A percentile compares a stretch with the other conserved stretches of the same genome.
phyloP scores from a whole-genome alignment of 768 basidiomycete species.

The Lactarius trivialis region DNA sequence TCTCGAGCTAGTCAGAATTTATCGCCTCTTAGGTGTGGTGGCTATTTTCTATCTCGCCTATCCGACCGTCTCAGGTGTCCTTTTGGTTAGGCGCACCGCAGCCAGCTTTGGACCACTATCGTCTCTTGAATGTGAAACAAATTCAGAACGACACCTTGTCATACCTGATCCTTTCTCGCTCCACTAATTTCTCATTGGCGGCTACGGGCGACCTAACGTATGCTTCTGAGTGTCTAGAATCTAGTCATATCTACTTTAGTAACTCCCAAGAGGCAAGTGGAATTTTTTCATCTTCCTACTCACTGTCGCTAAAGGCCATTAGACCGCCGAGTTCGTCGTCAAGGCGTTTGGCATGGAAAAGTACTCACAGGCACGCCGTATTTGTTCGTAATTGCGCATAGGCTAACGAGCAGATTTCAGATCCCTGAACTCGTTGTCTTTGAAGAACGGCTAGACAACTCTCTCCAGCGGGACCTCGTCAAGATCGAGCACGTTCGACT shows the following conservation, averaged over 20 bases:
- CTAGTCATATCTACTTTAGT: constrained; percentile 72
- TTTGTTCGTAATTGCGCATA: background rate
- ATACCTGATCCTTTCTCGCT: constrained; percentile 71
- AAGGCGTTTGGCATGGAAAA: constrained; percentile 75
- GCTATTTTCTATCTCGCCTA: constrained; percentile 6
- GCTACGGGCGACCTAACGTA: constrained; percentile 70
- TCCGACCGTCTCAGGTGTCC: background rate
- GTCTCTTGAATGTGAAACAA: constrained; percentile 70
- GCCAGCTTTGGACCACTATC: constrained; percentile 72
- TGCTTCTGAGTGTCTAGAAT: constrained; percentile 68
- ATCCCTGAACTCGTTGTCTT: constrained; percentile 81
- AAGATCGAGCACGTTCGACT: constrained; percentile 83
- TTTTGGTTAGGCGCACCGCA: constrained; percentile 56
- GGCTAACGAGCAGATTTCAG: constrained; percentile 32
- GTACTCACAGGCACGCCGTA: constrained; percentile 60
- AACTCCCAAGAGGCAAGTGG: constrained; percentile 66
- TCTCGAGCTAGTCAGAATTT: constrained; percentile 71
- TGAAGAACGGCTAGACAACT: constrained; percentile 75
- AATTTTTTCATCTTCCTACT: background rate
- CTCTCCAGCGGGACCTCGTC: constrained; percentile 74
- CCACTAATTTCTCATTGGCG: constrained; percentile 72
- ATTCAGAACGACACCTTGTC: constrained; percentile 87
- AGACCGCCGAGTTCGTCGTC: constrained; percentile 78
- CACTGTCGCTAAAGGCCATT: constrained; percentile 10
- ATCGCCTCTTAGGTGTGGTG: constrained; percentile 65